Evolutionary conservation across 345 rosid species (phyloP), one percentile per base, ranked within the genome.

Genomic region (Isatis tinctoria): DNA sequence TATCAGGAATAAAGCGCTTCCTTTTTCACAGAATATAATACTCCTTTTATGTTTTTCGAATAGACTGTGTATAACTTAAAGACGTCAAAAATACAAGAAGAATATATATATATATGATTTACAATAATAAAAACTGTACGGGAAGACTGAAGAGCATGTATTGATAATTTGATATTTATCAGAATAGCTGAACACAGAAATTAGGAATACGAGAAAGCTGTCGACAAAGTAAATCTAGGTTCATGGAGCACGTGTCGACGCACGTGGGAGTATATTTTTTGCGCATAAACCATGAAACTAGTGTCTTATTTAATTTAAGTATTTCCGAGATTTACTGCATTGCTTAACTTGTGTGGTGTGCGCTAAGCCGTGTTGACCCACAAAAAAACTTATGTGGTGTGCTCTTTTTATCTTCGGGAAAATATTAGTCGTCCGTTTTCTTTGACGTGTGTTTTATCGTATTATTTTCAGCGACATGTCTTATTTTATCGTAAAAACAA

Each of bases 181-280:
- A 30, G 65, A 43, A 43, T 18, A 52, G 41, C 49, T 75, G 70
- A 75, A 59, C 67, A 60, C 17, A 60, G 6, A 28, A 4, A 70
- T 51, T 75, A 67, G 77, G 81, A 75, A 75, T 12, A 69, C 72
- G 79, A 74, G 83, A 71, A 75, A 74, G 81, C 75, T 75, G 61
- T 22, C 57, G 79, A 78, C 73, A 69, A 69, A 74, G 75, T 75
- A 20, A 47, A 80, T 67, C 74, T 86, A 27, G 86, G 69, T 37
- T 54, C 10, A 13, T 32, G 80, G 70, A 80, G 74, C 88, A 85
- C 87, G 88, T 88, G 86, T 62, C 67, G 39, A 71, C 61, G 80
- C 85, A 83, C 85, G 84, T 86, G 89, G 83, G 74, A 28, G 6
- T 72, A 41, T 54, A 18, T 22, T 28, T 28, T 74, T 32, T 51